These are phyloP conservation scores for Vachellia collinsii DNA, from an alignment of 306 rosid genomes.

Conservation along the genomic window DNA sequence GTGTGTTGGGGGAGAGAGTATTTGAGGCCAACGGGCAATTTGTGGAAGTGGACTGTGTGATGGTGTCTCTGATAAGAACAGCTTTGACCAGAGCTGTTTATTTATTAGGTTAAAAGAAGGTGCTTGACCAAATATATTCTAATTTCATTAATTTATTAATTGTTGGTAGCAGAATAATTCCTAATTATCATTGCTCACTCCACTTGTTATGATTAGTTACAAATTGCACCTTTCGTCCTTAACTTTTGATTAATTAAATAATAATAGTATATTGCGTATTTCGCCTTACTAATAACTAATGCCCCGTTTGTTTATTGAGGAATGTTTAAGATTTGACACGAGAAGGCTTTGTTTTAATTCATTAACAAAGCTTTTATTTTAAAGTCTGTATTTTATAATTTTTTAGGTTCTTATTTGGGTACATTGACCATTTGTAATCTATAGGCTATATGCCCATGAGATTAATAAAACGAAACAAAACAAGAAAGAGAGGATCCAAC, in stretches of 20 bases:
- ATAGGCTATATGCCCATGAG: too few species aligned
- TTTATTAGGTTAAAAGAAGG: neutral
- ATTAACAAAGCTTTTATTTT: too few species aligned
- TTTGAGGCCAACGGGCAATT: neutral
- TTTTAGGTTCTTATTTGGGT: too few species aligned
- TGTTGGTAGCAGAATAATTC: neutral
- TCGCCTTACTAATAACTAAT: neutral
- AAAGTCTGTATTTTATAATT: too few species aligned
- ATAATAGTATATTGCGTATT: neutral
- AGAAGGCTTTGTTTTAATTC: too few species aligned
- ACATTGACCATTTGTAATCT: too few species aligned
- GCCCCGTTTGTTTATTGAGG: too few species aligned
- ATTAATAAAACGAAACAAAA: too few species aligned
- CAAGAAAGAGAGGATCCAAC: neutral
- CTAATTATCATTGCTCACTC: neutral
- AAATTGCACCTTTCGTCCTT: neutral
- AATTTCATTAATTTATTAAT: neutral
- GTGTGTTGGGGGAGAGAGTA: neutral
- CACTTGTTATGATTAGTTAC: neutral
- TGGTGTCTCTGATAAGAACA: neutral
- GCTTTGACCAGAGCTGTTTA: constrained; percentile 9
- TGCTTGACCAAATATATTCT: constrained; percentile 1
- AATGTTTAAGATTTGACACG: too few species aligned
- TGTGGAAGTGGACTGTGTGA: neutral
- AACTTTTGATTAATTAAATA: neutral